Evolutionary conservation across 192 early-diverging fungal genomes (phyloP).

Genomic region (Podila horticola): DNA sequence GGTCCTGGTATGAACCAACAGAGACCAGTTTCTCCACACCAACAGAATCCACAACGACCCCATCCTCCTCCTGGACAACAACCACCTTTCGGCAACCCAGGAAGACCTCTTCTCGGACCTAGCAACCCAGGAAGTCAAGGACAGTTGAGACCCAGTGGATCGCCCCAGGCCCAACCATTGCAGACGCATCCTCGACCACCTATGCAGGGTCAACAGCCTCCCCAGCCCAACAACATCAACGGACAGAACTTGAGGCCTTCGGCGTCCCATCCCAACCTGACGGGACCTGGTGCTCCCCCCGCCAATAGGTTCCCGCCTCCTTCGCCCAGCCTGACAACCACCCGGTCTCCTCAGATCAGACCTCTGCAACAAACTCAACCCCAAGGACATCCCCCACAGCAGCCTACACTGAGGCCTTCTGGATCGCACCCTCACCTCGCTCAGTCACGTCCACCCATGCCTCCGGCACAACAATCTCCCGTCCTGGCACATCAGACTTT

Average conservation of each 20-base stretch:
- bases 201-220: constrained; percentile 22
- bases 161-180: constrained; percentile 26
- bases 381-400: constrained; percentile 9
- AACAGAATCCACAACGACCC: constrained; percentile 10
- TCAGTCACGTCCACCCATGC: constrained; percentile 19
- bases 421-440: constrained; percentile 26
- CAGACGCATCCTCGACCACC: constrained; percentile 19
- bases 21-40: neutral
- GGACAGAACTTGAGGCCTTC: constrained; percentile 30
- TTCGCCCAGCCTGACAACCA: constrained; percentile 11
- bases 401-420: constrained; percentile 20
- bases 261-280: constrained; percentile 23
- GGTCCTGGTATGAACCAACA: neutral
- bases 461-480: constrained; percentile 23
- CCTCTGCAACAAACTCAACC: constrained; percentile 27
- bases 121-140: constrained; percentile 19
- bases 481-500: constrained; percentile 15
- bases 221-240: constrained; percentile 4
- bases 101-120: constrained; percentile 11
- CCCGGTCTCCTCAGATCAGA: constrained; percentile 35
- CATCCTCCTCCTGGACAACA: constrained; percentile 28
- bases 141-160: constrained; percentile 15
- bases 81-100: constrained; percentile 13
- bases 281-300: constrained; percentile 2
- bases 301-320: constrained; percentile 32